Evolutionary conservation across 495 filamentous ascomycete genomes (phyloP), one percentile per base, ranked within the genome.

Genomic region (Trichoderma reesei): DNA sequence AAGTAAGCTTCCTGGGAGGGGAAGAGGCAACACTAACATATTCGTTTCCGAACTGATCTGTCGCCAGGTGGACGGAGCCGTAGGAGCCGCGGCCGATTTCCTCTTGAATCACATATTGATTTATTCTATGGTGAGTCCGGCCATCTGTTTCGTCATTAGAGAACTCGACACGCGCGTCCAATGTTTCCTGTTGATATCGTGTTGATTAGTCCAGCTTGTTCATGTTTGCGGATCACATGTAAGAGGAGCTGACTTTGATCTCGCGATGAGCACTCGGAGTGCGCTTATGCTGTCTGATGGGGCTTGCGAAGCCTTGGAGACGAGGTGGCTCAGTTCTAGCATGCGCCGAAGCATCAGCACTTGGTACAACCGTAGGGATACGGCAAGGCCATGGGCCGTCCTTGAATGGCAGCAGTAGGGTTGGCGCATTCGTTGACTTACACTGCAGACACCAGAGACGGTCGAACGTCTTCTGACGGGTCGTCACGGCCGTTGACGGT

Each of bases 31-130:
- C 63, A 74, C 88, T 79, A 81, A 96, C 93, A 85, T 87, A 98
- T 90, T 98, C 90, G 60, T 87, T 85, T 6, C 91, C 93, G 76
- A 86, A 90, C 73, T 96, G 93, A 71, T 98, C 94, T 10, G 86
- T 85, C 14, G 91, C 94, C 18, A 96, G 78, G 73, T 98, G 92
- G 11, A 98, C 94, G 6, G 94, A 89, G 9, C 95, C 94, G 73
- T 94, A 98, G 0, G 94, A 97, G 5, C 94, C 94, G 44, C 92
- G 83, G 38, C 94, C 94, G 61, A 98, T 98, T 78, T 98, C 94
- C 66, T 97, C 89, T 75, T 88, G 89, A 67, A 98, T 95, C 48
- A 88, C 78, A 72, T 97, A 98, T 73, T 98, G 96, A 71, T 96
- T 96, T 80, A 97, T 92, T 33, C 85, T 83, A 69, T 91, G 90